These are phyloP conservation scores for Penicillium oxalicum DNA, from an alignment of 2,329 filamentous ascomycete species.

Conservation along the genomic window DNA sequence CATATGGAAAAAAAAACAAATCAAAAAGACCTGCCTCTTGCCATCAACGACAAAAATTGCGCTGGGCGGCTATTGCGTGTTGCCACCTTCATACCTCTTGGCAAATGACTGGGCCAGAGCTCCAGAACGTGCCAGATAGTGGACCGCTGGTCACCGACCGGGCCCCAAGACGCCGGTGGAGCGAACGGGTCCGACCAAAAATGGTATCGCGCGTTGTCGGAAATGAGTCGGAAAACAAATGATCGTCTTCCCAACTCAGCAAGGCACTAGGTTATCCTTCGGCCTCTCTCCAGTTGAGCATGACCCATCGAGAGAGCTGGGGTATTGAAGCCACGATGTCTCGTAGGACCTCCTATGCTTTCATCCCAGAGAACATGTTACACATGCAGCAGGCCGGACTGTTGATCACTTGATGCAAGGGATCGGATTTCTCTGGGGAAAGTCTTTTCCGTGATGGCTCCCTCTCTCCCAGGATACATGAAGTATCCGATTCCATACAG, in stretches of 20 bases:
- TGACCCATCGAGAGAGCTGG: too few species aligned
- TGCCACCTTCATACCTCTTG: conserved; percentile 11
- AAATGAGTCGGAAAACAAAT: conserved; percentile 1
- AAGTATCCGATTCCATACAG: too few species aligned
- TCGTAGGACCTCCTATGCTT: too few species aligned
- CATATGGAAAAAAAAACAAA: neutral
- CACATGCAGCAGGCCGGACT: too few species aligned
- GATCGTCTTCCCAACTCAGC: neutral
- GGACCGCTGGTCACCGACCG: neutral
- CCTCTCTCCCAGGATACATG: too few species aligned
- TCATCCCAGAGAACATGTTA: too few species aligned
- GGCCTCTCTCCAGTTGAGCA: too few species aligned
- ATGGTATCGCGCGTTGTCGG: neutral
- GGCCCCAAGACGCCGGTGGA: neutral
- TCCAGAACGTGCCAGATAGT: conserved; percentile 16
- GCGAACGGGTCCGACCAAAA: neutral
- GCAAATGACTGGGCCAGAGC: conserved; percentile 11
- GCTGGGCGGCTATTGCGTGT: conserved; percentile 18
- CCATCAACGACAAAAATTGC: conserved; percentile 13
- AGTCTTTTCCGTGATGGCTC: too few species aligned
- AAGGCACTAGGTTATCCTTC: neutral
- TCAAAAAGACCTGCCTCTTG: neutral
- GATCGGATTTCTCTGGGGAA: too few species aligned
- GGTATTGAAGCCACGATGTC: too few species aligned
- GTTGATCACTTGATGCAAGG: too few species aligned